Evolutionary conservation across 495 filamentous ascomycete genomes (phyloP), one percentile per base, ranked within the genome.

Genomic region (Lasiosphaeria ovina): DNA sequence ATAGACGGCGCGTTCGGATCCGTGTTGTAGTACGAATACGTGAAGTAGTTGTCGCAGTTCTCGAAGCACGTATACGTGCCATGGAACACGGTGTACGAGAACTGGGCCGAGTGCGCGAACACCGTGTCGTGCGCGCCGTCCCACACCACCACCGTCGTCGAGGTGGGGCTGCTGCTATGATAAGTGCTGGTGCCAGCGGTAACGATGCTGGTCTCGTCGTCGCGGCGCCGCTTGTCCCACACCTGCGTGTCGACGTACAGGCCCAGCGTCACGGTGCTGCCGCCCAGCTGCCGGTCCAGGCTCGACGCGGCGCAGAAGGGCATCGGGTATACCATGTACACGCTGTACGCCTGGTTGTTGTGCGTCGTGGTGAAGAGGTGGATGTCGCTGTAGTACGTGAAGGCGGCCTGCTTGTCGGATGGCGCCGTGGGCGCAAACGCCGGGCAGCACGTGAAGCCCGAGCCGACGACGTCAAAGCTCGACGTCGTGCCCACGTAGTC

Each of bases 31-130:
- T 58, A 58, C 32, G 45, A 51, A 10, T 8, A 40, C 24, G 44
- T 17, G 16, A 58, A 58, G 12, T 51, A 58, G 45, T 51, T 10
- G 10, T 17, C 14, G 35, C 56, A 58, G 9, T 33, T 51, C 45
- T 58, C 56, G 6, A 44, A 58, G 56, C 56, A 58, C 9, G 56
- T 58, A 51, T 58, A 51, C 14, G 56, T 58, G 7, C 33, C 47
- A 31, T 58, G 56, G 48, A 58, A 58, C 5, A 58, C 56, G 10
- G 42, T 48, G 38, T 50, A 51, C 1, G 11, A 14, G 3, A n/a
- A 12, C 33, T 58, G 47, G 11, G 14, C 17, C 10, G 24, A 24
- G 31, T 58, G 45, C 3, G 56, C 56, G 16, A 31, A 58, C 12
- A 58, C 14, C 0, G 47, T 50, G 14, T 35, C 48, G 33, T 38